phyloP scores from a whole-genome alignment of 495 filamentous ascomycete species.

The Neurospora sp. region DNA sequence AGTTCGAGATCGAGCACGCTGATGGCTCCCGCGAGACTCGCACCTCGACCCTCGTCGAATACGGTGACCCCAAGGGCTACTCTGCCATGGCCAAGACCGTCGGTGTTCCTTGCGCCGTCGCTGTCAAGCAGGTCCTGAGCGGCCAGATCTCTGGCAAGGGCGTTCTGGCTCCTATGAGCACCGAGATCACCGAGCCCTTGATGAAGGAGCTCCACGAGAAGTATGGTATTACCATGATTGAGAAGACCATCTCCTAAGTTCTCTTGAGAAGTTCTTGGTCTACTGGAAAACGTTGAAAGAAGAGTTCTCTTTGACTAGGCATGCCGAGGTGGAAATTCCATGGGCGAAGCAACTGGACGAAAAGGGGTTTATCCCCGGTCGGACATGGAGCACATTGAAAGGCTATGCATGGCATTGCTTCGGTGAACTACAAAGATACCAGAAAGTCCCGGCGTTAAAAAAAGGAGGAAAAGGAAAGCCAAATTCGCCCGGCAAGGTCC shows the following conservation, averaged over 20 bases:
- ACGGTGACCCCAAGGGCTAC: slow-evolving; percentile 74
- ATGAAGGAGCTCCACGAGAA: slow-evolving; percentile 46
- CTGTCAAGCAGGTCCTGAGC: slow-evolving; percentile 73
- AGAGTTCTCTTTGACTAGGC: not conserved
- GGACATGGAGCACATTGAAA: not conserved
- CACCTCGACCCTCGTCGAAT: slow-evolving; percentile 75
- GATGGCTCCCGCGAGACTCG: slow-evolving; percentile 61
- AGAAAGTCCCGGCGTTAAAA: not conserved
- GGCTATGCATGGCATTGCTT: not conserved
- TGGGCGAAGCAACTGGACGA: not conserved
- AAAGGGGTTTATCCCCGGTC: not conserved
- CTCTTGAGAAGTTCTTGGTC: not conserved
- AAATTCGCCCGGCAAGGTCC: not conserved
- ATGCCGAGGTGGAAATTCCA: not conserved
- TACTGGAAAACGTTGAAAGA: not conserved
- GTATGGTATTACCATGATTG: slow-evolving; percentile 24
- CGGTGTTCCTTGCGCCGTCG: slow-evolving; percentile 34
- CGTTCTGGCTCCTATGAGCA: slow-evolving; percentile 70
- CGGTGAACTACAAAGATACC: not conserved
- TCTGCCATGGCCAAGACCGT: slow-evolving; percentile 72
- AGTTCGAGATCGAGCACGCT: slow-evolving; percentile 77
- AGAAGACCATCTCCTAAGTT: slow-evolving; percentile 25
- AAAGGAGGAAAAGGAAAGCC: not conserved
- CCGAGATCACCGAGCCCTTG: slow-evolving; percentile 58
- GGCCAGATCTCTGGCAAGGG: slow-evolving; percentile 71